phyloP scores from a whole-genome alignment of 2,329 filamentous ascomycete genomes.

The Trichophyton equinum region DNA sequence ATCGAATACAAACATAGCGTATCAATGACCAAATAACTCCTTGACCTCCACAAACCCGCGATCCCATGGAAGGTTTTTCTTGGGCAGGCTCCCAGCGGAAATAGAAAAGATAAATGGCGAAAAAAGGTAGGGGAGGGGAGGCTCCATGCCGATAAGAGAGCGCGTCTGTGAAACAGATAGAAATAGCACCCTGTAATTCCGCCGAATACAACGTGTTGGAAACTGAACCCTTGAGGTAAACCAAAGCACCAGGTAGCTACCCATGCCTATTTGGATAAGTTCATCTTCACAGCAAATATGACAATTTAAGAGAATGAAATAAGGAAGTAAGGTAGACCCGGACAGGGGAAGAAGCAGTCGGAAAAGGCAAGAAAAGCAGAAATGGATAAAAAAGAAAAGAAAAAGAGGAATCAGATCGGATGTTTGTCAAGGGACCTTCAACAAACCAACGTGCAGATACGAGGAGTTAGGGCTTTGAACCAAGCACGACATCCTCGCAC shows the following conservation, averaged over 20 bases:
- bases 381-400: constrained; percentile 15
- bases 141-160: not conserved
- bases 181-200: not conserved
- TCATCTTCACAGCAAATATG: constrained; percentile 20
- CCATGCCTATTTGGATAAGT: constrained; percentile 18
- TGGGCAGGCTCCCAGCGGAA: not conserved
- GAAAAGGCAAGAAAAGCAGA: constrained; percentile 19
- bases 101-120: not conserved
- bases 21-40: not conserved
- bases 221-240: constrained; percentile 15
- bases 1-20: not conserved
- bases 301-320: constrained; percentile 21
- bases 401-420: constrained; percentile 13
- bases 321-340: constrained; percentile 10
- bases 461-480: constrained; percentile 14
- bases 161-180: not conserved
- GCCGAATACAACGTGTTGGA: not conserved
- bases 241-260: constrained; percentile 19
- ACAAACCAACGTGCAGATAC: constrained; percentile 19
- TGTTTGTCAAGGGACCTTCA: constrained; percentile 12
- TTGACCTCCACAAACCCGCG: not conserved
- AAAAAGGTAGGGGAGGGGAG: not conserved
- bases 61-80: not conserved
- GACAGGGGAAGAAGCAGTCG: constrained; percentile 11
- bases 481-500: constrained; percentile 15